A percentile compares a stretch with the other conserved stretches of the same genome.
Conservation (phyloP, 148 eudicot species). For the Dianthus caryophyllus region DNA sequence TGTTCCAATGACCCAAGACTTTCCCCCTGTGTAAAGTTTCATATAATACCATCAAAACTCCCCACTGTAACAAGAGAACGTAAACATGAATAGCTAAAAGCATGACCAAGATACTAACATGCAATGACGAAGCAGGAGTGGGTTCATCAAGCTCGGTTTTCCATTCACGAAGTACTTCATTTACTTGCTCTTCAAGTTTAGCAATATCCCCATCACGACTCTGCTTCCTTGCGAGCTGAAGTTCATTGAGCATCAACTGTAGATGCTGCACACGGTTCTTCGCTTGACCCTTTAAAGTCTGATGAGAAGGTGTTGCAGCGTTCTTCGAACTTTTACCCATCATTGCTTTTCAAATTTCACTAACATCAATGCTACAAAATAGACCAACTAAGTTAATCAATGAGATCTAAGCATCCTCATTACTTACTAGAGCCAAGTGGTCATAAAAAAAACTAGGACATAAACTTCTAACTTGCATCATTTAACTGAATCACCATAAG, state of each 20-base stretch:
- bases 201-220: slow-evolving; percentile 36
- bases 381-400: slow-evolving; percentile 4
- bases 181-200: slow-evolving; percentile 37
- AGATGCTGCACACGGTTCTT: slow-evolving; percentile 42
- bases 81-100: not conserved
- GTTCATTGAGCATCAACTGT: slow-evolving; percentile 30
- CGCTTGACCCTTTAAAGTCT: slow-evolving; percentile 38
- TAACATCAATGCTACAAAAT: slow-evolving; percentile 16
- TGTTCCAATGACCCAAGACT: slow-evolving; percentile 38
- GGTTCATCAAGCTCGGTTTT: slow-evolving; percentile 45
- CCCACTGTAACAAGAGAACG: not conserved
- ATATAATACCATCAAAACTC: not conserved
- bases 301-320: slow-evolving; percentile 35
- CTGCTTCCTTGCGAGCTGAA: slow-evolving; percentile 41
- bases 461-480: not conserved
- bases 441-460: not conserved
- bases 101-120: slow-evolving; percentile 19
- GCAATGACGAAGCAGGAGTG: slow-evolving; percentile 38
- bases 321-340: slow-evolving; percentile 37
- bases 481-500: not conserved
- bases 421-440: not conserved
- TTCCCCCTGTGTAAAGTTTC: slow-evolving; percentile 31
- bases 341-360: slow-evolving; percentile 12
- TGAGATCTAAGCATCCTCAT: not conserved
- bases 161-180: slow-evolving; percentile 41